Conservation (phyloP, 345 rosid genomes). For the Clarkia xantiana region DNA sequence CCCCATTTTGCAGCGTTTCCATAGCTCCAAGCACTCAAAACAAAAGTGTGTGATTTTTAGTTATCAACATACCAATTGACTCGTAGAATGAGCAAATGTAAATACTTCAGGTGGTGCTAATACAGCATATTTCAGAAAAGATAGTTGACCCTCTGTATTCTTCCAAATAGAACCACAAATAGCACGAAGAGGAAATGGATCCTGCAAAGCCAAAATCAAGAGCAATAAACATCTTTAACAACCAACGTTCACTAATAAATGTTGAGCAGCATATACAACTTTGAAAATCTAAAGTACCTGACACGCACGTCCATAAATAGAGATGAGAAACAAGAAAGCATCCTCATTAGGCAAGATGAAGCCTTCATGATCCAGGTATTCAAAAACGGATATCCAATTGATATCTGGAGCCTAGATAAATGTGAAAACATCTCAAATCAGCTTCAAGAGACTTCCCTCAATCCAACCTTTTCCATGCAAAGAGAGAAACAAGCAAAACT, state of each 20-base stretch:
- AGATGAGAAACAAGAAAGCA: conserved; percentile 73
- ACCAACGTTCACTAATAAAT: background rate
- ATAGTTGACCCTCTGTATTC: conserved; percentile 73
- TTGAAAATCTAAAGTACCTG: conserved; percentile 32
- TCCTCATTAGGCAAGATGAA: conserved; percentile 72
- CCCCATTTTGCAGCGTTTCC: no score
- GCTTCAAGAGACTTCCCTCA: background rate
- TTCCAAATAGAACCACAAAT: conserved; percentile 74
- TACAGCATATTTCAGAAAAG: conserved; percentile 75
- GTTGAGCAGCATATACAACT: background rate
- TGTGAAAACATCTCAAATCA: conserved; percentile 5
- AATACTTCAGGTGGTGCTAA: conserved; percentile 74
- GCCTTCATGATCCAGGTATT: conserved; percentile 76
- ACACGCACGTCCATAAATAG: conserved; percentile 59
- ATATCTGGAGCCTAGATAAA: conserved; percentile 69
- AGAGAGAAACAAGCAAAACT: conserved; percentile 13
- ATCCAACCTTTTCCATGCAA: conserved; percentile 5
- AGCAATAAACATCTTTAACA: background rate
- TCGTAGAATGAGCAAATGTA: conserved; percentile 66
- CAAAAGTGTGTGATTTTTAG: no score
- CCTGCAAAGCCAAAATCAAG: conserved; percentile 34
- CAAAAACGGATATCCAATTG: conserved; percentile 64
- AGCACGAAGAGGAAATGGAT: conserved; percentile 83
- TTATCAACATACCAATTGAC: conserved; percentile 56
- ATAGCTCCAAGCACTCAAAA: no score